These are phyloP conservation scores for Moniliophthora roreri DNA, from an alignment of 1,284 basidiomycete species.

Conservation along the genomic window DNA sequence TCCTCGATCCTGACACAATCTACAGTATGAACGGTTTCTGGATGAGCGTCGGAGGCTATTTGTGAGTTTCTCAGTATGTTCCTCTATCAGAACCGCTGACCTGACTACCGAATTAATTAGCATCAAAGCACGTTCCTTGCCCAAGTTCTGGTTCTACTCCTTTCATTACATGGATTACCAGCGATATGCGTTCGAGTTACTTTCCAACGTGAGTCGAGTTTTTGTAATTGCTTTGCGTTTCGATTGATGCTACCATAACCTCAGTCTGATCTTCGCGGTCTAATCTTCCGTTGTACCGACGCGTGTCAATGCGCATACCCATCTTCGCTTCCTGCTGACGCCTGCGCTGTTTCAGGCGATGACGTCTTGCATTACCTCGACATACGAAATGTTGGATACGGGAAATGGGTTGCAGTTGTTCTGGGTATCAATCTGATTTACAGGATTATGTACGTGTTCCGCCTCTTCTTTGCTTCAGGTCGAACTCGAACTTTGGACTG, in stretches of 20 bases:
- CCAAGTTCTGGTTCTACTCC: conserved; percentile 58
- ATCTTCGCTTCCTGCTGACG: conserved; percentile 30
- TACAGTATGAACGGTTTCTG: conserved; percentile 58
- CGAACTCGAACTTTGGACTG: no score
- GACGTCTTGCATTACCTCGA: conserved; percentile 39
- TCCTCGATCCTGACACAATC: background rate
- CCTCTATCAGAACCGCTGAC: background rate
- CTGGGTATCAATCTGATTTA: conserved; percentile 34
- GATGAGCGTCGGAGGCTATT: conserved; percentile 49
- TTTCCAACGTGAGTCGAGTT: conserved; percentile 30
- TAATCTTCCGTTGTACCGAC: conserved; percentile 44
- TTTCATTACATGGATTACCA: conserved; percentile 56
- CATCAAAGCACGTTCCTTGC: conserved; percentile 53
- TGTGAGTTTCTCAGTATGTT: conserved; percentile 15
- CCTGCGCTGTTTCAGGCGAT: conserved; percentile 38
- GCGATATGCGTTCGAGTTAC: conserved; percentile 44
- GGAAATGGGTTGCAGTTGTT: conserved; percentile 36
- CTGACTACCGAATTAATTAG: conserved; percentile 17
- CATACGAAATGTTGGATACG: conserved; percentile 33
- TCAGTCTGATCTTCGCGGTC: conserved; percentile 50
- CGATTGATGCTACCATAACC: conserved; percentile 26
- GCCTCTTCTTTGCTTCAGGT: background rate
- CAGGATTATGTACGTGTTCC: conserved; percentile 30
- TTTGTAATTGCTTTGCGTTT: conserved; percentile 16
- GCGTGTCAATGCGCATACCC: conserved; percentile 38